phyloP scores from a whole-genome alignment of 108 stramenopile genomes.

The Epithemia pelagica region DNA sequence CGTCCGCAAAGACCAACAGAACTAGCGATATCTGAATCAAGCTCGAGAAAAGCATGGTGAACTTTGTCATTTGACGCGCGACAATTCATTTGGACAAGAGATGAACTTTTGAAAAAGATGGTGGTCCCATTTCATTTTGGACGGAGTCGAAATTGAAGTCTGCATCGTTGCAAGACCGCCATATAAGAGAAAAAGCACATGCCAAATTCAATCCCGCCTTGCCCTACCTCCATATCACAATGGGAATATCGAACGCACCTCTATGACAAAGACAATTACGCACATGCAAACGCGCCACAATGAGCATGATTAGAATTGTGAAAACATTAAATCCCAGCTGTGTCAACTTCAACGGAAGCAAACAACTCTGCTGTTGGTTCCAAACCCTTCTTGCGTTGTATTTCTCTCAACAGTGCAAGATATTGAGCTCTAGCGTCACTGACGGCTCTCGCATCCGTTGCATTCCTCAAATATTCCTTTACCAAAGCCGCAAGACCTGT shows the following conservation, averaged over 20 bases:
- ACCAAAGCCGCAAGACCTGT: slow-evolving; percentile 86
- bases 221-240: no score
- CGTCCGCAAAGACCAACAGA: background rate
- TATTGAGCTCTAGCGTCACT: slow-evolving; percentile 58
- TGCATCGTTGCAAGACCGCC: no score
- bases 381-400: slow-evolving; percentile 53
- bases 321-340: background rate
- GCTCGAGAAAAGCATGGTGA: background rate
- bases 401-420: slow-evolving; percentile 34
- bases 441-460: slow-evolving; percentile 26
- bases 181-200: background rate
- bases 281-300: background rate
- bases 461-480: slow-evolving; percentile 71
- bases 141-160: no score
- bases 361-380: slow-evolving; percentile 54
- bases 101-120: no score
- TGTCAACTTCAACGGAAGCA: slow-evolving; percentile 37
- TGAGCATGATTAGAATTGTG: background rate
- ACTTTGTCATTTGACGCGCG: no score
- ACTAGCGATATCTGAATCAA: background rate
- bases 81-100: no score
- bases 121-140: no score
- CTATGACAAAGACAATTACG: background rate
- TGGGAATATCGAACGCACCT: no score
- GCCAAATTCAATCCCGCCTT: background rate